Percentiles rank a stretch among this genome's conserved stretches.
Evolutionary conservation across 306 rosid genomes (phyloP).

Genomic region (Citrullus colocynthis): DNA sequence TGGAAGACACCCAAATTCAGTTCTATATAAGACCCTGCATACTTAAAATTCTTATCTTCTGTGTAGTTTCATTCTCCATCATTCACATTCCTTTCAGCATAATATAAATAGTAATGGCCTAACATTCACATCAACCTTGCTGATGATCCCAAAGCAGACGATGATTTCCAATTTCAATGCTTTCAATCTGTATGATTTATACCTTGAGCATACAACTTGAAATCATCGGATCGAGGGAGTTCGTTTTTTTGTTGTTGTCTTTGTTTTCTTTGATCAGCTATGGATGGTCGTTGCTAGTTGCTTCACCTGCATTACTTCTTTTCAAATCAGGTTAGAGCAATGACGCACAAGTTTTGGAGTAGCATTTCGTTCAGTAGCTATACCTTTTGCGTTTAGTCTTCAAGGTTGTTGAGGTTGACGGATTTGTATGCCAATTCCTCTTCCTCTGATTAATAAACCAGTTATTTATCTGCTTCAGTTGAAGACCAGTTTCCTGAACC

Average conservation of each 20-base stretch:
- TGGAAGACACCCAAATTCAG: not conserved
- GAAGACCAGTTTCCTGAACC: constrained; percentile 93
- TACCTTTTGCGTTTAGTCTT: constrained; percentile 93
- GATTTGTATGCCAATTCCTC: constrained; percentile 81
- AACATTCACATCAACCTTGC: not conserved
- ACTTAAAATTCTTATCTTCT: not conserved
- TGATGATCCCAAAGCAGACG: not conserved
- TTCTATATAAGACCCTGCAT: not conserved
- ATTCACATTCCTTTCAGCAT: not conserved
- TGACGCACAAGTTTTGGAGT: not conserved
- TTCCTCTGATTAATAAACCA: constrained; percentile 59
- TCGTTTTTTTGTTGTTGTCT: not conserved
- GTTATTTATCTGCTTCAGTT: constrained; percentile 53
- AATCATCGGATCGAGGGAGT: not conserved
- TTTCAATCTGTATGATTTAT: not conserved
- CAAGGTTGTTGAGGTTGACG: constrained; percentile 40
- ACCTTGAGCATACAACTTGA: not conserved
- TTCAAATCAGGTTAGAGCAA: constrained; percentile 2
- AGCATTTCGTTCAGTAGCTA: not conserved
- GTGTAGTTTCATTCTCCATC: not conserved
- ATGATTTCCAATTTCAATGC: not conserved
- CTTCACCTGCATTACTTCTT: constrained; percentile 52
- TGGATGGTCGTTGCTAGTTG: constrained; percentile 21
- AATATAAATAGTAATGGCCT: not conserved
- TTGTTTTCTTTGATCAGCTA: not conserved